Evolutionary conservation across 768 basidiomycete genomes (phyloP), one percentile per base, ranked within the genome.

Genomic region (Boletus fagicola): DNA sequence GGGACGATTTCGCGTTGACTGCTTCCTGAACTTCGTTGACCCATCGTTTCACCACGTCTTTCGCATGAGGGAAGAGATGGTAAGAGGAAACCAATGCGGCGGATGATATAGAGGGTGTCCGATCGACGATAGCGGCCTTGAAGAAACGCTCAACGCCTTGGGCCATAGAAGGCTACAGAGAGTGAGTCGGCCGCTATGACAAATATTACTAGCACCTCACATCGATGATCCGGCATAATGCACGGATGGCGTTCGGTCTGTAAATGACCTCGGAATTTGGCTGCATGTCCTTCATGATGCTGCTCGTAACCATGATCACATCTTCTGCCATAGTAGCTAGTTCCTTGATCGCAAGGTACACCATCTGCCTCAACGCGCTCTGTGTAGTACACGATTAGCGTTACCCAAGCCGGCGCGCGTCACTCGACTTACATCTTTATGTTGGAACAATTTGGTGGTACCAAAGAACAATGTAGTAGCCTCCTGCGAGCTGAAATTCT

Each of bases 231-330:
- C 94, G 83, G 74, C 94, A 94, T 7, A 99, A 79, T 8, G 96
- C 95, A 62, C 97, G 86, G 65, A 98, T 99, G 16, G 97, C 90
- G 73, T 99, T 99, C 33, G 97, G 92, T 53, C 97, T 83, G 75
- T 99, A 99, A 59, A 99, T 94, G 67, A 98, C 96, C 75, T 99
- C 97, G 49, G 94, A 88, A 71, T 97, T 98, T 53, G 95, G 90
- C 68, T 99, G 97, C 94, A 98, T 99, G 69, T 99, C 97, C 79
- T 98, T 98, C 95, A 97, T 97, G 73, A 99, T 98, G 68, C 94
- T 97, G 72, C 88, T 92, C 11, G 97, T 99, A 60, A 98, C 95
- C 94, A 99, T 99, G 65, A 99, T 97, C 30, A 98, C 94, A 79
- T 98, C 96, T 74, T 99, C 94, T 16, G 97, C 93, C n/a, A 90